Evolutionary conservation across 345 rosid genomes (phyloP).

Genomic region (Populus deltoides): DNA sequence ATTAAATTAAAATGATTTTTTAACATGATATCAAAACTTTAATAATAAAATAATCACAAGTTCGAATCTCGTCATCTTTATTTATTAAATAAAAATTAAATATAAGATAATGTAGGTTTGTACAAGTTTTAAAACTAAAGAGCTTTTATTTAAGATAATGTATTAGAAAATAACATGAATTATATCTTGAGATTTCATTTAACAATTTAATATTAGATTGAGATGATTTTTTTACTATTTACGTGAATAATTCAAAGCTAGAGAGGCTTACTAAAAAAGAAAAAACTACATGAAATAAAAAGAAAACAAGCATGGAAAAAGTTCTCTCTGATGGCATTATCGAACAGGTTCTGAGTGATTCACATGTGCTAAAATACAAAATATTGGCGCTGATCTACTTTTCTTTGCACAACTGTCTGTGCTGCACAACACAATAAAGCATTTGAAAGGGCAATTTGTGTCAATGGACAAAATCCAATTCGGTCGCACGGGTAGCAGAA

Average conservation of each 20-base stretch:
- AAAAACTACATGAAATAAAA: too few species aligned
- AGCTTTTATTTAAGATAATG: too few species aligned
- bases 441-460: neutral
- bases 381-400: neutral
- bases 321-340: neutral
- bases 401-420: neutral
- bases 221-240: too few species aligned
- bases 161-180: too few species aligned
- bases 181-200: too few species aligned
- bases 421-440: neutral
- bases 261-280: too few species aligned
- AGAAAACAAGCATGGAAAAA: neutral
- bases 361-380: neutral
- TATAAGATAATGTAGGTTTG: rapidly evolving
- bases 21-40: too few species aligned
- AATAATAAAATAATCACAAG: rapidly evolving
- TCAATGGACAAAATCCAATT: neutral
- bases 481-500: slow-evolving; percentile 5
- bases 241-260: too few species aligned
- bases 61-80: rapidly evolving
- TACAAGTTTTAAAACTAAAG: too few species aligned
- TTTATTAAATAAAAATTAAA: too few species aligned
- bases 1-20: rapidly evolving
- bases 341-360: neutral
- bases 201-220: too few species aligned